These are phyloP conservation scores for Sarocladium oryzae DNA, from an alignment of 2,329 filamentous ascomycete genomes.

Conservation along the genomic window DNA sequence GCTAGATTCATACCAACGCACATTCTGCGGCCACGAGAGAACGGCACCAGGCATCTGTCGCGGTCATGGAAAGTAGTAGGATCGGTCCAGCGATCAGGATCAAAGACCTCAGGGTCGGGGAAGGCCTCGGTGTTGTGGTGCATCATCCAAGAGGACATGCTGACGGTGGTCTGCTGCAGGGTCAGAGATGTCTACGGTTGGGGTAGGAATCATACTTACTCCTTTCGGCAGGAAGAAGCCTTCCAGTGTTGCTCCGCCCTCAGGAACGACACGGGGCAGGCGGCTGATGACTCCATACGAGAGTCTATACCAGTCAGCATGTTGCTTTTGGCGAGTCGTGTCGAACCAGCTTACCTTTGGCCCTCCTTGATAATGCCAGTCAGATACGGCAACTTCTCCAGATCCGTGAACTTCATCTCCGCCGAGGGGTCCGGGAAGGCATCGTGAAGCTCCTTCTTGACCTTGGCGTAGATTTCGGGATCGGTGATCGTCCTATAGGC, in stretches of 20 bases:
- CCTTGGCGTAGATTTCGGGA: slow-evolving; percentile 3
- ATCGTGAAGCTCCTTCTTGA: slow-evolving; percentile 4
- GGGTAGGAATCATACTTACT: neutral
- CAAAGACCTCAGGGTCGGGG: slow-evolving; percentile 1
- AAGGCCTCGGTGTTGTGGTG: slow-evolving; percentile 1
- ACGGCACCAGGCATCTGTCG: slow-evolving; percentile 3
- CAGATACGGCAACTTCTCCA: slow-evolving; percentile 5
- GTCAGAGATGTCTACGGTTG: neutral
- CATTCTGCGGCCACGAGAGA: slow-evolving; percentile 2
- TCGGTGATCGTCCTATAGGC: slow-evolving; percentile 4
- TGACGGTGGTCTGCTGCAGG: neutral
- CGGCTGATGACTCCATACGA: slow-evolving; percentile 5
- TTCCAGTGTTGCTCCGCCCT: neutral
- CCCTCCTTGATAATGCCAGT: slow-evolving; percentile 7
- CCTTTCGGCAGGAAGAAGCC: neutral
- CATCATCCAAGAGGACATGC: slow-evolving; percentile 8
- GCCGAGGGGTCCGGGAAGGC: neutral
- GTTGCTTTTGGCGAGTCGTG: neutral
- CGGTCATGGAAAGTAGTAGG: slow-evolving; percentile 4
- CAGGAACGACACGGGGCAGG: neutral
- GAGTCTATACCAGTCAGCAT: neutral
- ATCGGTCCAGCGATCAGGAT: slow-evolving; percentile 3
- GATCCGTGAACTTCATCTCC: neutral
- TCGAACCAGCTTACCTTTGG: neutral
- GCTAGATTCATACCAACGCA: slow-evolving; percentile 5